These are phyloP conservation scores for Fusarium fujikuroi DNA, from an alignment of 2,329 filamentous ascomycete genomes.

Conservation along the genomic window DNA sequence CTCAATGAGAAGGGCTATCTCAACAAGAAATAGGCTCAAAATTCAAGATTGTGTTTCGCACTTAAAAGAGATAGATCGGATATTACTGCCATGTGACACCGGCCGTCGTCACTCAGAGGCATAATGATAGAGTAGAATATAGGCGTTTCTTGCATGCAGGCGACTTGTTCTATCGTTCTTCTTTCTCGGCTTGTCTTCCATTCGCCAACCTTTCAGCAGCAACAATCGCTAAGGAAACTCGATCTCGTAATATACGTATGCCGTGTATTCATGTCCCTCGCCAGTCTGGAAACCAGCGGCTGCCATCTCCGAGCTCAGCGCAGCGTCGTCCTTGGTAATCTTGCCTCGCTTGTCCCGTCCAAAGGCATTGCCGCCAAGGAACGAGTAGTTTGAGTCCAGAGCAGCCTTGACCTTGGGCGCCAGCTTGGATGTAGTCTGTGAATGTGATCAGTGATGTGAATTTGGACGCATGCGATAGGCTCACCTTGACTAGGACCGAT, in stretches of 20 bases:
- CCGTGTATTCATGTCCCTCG: conserved; percentile 86
- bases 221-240: conserved; percentile 67
- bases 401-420: conserved; percentile 81
- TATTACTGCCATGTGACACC: conserved; percentile 44
- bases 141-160: conserved; percentile 44
- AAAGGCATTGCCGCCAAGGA: conserved; percentile 94
- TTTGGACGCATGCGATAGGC: conserved; percentile 42
- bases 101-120: conserved; percentile 37
- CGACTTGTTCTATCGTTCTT: conserved; percentile 27
- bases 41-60: conserved; percentile 14
- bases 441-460: conserved; percentile 22
- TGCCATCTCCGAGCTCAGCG: conserved; percentile 83
- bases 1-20: conserved; percentile 72
- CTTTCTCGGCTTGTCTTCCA: background rate
- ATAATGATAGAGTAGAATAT: conserved; percentile 45
- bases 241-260: conserved; percentile 97
- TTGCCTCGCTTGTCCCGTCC: conserved; percentile 93
- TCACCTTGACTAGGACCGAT: conserved; percentile 84
- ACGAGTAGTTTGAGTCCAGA: conserved; percentile 87
- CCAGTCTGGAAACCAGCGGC: conserved; percentile 74
- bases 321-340: conserved; percentile 88
- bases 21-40: conserved; percentile 42
- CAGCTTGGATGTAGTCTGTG: conserved; percentile 82
- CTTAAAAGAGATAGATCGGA: conserved; percentile 39
- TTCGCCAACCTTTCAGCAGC: background rate